A percentile compares a stretch with the other conserved stretches of the same genome.
Evolutionary conservation across 2,329 filamentous ascomycete genomes (phyloP).

Genomic region (Nemania abortiva): DNA sequence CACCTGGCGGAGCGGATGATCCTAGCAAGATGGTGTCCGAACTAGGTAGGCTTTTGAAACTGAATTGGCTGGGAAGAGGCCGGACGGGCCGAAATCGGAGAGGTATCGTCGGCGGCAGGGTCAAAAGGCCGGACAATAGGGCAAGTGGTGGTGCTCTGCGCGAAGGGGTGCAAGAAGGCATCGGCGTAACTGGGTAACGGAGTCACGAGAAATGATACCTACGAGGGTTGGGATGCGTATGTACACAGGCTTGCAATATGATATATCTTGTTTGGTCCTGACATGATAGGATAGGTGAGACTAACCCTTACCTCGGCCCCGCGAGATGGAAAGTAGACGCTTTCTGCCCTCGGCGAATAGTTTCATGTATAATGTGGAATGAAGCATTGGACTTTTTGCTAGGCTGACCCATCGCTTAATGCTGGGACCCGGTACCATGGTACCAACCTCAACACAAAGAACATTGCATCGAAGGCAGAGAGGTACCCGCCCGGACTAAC

Average conservation of each 20-base stretch:
- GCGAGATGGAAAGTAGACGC: background rate
- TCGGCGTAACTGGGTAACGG: constrained; percentile 45
- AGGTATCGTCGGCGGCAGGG: constrained; percentile 83
- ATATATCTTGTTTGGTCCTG: constrained; percentile 1
- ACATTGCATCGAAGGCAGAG: too few species aligned
- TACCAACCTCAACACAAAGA: too few species aligned
- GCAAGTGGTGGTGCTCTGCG: constrained; percentile 39
- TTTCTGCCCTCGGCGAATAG: background rate
- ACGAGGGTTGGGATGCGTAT: constrained; percentile 1
- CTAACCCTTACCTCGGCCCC: background rate
- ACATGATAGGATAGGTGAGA: background rate
- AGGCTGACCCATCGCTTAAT: too few species aligned
- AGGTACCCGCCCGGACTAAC: too few species aligned
- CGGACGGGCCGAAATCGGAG: constrained; percentile 88
- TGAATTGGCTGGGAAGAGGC: constrained; percentile 95
- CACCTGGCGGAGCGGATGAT: constrained; percentile 69
- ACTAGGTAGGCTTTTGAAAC: constrained; percentile 87
- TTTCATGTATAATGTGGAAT: too few species aligned
- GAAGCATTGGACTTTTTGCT: too few species aligned
- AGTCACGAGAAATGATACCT: constrained; percentile 23
- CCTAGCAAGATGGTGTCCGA: constrained; percentile 83
- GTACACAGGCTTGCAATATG: constrained; percentile 6
- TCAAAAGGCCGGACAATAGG: constrained; percentile 58
- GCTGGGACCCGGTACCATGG: too few species aligned
- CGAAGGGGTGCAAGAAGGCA: constrained; percentile 46